Percentiles rank a stretch among this genome's conserved stretches.
These are phyloP conservation scores for Microbotryum scabiosae DNA, from an alignment of 1,284 basidiomycete genomes.

Conservation along the genomic window DNA sequence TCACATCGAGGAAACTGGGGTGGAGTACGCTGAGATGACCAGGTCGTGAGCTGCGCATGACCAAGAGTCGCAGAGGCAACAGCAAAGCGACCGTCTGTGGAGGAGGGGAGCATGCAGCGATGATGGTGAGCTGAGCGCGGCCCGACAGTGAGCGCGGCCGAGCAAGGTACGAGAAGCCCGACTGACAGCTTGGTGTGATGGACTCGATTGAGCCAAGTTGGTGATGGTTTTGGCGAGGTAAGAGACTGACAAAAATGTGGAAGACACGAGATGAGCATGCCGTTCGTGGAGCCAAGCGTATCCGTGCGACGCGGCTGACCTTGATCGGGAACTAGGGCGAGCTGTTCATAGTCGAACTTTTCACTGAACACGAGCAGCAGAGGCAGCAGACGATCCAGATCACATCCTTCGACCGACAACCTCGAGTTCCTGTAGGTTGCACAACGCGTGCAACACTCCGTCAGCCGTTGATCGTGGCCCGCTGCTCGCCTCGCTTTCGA, in stretches of 20 bases:
- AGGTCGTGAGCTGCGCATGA: conserved; percentile 52
- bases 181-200: conserved; percentile 34
- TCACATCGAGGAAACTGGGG: conserved; percentile 49
- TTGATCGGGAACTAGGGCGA: conserved; percentile 57
- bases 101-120: neutral
- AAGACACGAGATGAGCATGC: neutral
- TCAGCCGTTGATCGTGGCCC: too few species aligned
- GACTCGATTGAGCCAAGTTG: conserved; percentile 39
- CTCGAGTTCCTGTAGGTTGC: too few species aligned
- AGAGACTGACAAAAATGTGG: conserved; percentile 37
- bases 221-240: conserved; percentile 49
- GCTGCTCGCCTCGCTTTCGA: neutral
- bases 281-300: neutral
- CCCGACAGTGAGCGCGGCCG: neutral
- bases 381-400: conserved; percentile 41
- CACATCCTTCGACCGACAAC: conserved; percentile 50
- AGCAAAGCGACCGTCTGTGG: conserved; percentile 49
- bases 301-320: conserved; percentile 43
- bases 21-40: conserved; percentile 62
- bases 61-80: conserved; percentile 51
- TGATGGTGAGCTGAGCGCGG: neutral
- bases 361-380: conserved; percentile 53
- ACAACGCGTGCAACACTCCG: too few species aligned
- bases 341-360: conserved; percentile 52
- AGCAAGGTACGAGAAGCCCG: conserved; percentile 21